Evolutionary conservation across 169 alveolate species (phyloP).

Genomic region (Cryptosporidium tyzzeri): DNA sequence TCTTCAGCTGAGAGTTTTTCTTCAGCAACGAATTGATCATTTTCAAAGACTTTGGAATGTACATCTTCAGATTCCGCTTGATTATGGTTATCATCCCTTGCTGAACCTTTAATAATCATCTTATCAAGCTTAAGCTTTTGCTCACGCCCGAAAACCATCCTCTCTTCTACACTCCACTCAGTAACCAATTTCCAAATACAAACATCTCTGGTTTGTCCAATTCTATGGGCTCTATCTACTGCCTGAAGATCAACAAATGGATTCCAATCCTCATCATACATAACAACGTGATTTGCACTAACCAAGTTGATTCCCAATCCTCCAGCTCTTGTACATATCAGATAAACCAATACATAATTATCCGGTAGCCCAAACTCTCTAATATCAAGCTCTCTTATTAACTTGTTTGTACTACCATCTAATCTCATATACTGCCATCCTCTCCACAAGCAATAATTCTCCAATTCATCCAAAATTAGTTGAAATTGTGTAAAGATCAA

Average conservation of each 20-base stretch:
- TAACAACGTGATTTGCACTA: conserved; percentile 98
- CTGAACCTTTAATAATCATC: conserved; percentile 82
- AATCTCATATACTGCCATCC: conserved; percentile 92
- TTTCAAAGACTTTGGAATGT: conserved; percentile 69
- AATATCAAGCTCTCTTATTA: conserved; percentile 90
- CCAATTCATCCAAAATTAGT: conserved; percentile 90
- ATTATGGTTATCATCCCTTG: conserved; percentile 69
- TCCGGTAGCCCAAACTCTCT: conserved; percentile 88
- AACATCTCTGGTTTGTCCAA: conserved; percentile 98
- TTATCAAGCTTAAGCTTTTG: conserved; percentile 90
- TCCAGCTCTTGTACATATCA: conserved; percentile 93
- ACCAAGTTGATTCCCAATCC: conserved; percentile 95
- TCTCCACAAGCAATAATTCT: conserved; percentile 88
- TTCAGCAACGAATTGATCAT: conserved; percentile 70
- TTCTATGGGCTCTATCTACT: conserved; percentile 98
- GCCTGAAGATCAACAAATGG: conserved; percentile 99
- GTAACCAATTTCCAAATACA: conserved; percentile 96
- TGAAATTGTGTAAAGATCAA: conserved; percentile 91
- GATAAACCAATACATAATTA: conserved; percentile 86
- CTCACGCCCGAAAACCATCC: conserved; percentile 97
- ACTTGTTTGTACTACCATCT: conserved; percentile 91
- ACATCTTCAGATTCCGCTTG: conserved; percentile 78
- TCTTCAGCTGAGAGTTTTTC: conserved; percentile 74
- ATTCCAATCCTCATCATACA: conserved; percentile 99
- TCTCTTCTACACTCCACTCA: conserved; percentile 98